A percentile compares a stretch with the other conserved stretches of the same genome.
Conservation (phyloP, 257 asterid species). For the Nicotiana paniculata region DNA sequence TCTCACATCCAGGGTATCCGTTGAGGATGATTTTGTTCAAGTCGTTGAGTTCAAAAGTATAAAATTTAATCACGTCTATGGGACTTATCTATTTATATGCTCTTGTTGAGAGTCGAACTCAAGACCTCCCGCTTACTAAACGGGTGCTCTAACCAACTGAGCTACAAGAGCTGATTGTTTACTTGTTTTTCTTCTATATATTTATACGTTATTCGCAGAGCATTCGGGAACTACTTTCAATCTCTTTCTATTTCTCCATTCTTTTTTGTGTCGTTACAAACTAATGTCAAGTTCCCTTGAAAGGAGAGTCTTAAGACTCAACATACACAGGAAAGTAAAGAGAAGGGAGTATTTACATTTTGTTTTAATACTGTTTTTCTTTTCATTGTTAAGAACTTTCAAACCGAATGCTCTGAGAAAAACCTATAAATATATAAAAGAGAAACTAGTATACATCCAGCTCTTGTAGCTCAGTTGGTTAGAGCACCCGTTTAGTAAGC, state of each 20-base stretch:
- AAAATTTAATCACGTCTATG: background rate
- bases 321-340: background rate
- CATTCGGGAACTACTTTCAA: background rate
- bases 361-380: background rate
- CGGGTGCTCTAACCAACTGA: conserved; percentile 98
- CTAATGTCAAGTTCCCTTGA: background rate
- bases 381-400: background rate
- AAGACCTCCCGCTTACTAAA: conserved; percentile 97
- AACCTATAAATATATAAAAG: too few relatives aligned
- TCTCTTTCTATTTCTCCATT: background rate
- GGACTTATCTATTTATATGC: background rate
- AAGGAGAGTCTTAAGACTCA: background rate
- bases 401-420: background rate
- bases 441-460: background rate
- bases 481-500: conserved; percentile 99
- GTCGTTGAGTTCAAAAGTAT: too few relatives aligned
- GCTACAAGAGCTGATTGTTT: conserved; percentile 51
- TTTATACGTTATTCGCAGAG: too few relatives aligned
- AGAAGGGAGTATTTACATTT: background rate
- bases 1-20: too few relatives aligned
- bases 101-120: conserved; percentile 78
- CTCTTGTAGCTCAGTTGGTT: conserved; percentile 97
- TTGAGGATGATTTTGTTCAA: too few relatives aligned
- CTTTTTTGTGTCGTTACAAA: background rate
- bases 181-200: too few relatives aligned